Evolutionary conservation across 2,329 filamentous ascomycete genomes (phyloP).

Genomic region (Calonectria ilicicola): DNA sequence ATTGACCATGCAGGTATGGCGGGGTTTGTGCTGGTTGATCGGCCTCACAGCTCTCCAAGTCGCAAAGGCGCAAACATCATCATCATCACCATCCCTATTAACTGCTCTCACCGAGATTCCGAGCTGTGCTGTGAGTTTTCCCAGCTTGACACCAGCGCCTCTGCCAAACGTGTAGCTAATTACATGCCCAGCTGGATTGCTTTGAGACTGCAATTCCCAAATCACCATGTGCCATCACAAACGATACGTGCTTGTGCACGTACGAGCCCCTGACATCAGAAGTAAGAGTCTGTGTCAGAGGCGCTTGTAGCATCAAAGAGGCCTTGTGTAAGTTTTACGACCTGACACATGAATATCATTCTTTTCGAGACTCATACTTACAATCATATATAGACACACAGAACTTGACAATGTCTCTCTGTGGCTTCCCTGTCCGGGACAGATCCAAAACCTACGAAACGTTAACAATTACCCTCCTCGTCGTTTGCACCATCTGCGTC

Average conservation of each 20-base stretch:
- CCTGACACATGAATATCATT: too few relatives aligned
- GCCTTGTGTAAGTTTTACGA: neutral
- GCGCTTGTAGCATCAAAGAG: neutral
- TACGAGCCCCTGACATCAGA: neutral
- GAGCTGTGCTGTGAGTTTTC: neutral
- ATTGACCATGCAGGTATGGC: neutral
- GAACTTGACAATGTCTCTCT: neutral
- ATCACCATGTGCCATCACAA: neutral
- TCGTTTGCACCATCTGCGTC: neutral
- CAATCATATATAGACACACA: neutral
- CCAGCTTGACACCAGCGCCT: neutral
- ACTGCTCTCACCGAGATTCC: neutral
- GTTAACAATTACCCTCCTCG: neutral
- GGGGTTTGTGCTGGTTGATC: neutral
- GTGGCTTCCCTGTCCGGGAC: neutral
- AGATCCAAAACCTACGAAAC: neutral
- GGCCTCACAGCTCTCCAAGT: neutral
- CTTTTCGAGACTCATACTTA: neutral
- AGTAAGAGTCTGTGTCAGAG: neutral
- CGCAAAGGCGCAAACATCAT: neutral
- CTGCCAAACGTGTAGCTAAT: neutral
- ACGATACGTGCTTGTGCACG: neutral
- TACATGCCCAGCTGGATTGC: neutral
- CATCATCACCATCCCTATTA: neutral
- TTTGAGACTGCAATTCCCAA: neutral